Evolutionary conservation across 2,329 filamentous ascomycete genomes (phyloP), one percentile per base, ranked within the genome.

Genomic region (Clonostachys rosea): DNA sequence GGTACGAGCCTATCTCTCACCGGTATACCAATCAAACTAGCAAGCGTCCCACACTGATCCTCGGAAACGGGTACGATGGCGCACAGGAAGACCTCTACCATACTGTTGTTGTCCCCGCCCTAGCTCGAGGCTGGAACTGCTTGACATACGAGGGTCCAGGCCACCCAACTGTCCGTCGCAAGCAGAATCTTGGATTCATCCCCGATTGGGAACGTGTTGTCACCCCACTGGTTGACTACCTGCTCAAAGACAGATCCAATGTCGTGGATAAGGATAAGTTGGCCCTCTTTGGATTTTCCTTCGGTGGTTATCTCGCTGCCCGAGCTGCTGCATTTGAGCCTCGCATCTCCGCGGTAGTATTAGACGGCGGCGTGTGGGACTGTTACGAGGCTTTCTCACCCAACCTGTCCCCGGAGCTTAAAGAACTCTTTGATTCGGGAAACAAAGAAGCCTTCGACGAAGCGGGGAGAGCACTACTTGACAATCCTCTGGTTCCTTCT

Each of bases 101-200:
- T 45, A 40, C 55, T 4, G 54, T 64, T 18, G 68, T 61, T 11
- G 53, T 56, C 11, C 50, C 64, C 0, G 64, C 62, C 1, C 49
- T 72, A 2, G 59, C 63, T 17, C 63, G 71, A 1, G 71, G 70
- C 13, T 69, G 58, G 49, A 70, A 74, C 43, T 59, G 63, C 42
- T 60, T 74, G 9, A 67, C 65, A 1, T 76, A 68, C 45, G 72
- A 76, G 45, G 73, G 73, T 0, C 72, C 71, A 0, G 72, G 71
- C 0, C 72, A 75, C 51, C 61, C 64, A 1, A 65, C 59, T 2
- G 64, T 71, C 3, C 62, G 66, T 9, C 65, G 72, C 1, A 48
- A 65, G 1, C 67, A 76, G 36, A 53, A 62, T 11, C 44, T 71
- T 0, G 70, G 70, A 3, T 75, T 75, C 54, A 73, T 72, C 45